Base-by-base conservation (phyloP, 768 basidiomycete species). In the Albatrellus ellisii region DNA sequence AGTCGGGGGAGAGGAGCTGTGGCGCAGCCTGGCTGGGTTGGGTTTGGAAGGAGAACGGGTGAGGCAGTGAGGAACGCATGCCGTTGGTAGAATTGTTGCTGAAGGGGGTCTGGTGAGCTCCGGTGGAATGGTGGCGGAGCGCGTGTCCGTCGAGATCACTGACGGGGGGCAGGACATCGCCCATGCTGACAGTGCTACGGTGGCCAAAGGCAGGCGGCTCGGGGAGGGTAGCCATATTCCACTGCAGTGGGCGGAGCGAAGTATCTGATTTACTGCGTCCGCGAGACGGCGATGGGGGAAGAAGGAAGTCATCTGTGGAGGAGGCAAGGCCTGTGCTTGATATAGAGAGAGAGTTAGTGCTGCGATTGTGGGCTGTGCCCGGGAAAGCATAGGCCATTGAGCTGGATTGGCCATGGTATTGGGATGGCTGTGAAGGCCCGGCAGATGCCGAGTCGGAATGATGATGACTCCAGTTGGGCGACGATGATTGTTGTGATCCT, bases 1-100 rank as follows among this genome's bases (percentile, higher is more conserved):
- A 47, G 44, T 59, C 64, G 10, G 63, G 59, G 9, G 62, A 58
- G 14, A 66, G 57, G 52, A 52, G 65, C 42, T 54, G 47, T 43
- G 41, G 45, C 12, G 50, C 29, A 29, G 26, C 41, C 6, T 28
- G 33, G 37, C 24, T 44, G 34, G 25, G 39, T 5, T 27, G 33
- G 35, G 18, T 42, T 21, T 20, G 46, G 36, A 27, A 46, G 41
- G 38, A 35, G 42, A 51, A 46, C 15, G 49, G 48, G 15, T 40
- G 43, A 25, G 37, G 41, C 14, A 39, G 45, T 31, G 34, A 26
- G 39, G 48, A 27, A 7, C n/a, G 25, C 36, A 20, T 20, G 36
- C 9, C 10, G 36, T 14, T 12, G 14, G 8, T 9, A 20, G 36
- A 22, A 7, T n/a, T 20, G 36, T 25, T 25, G 36, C 14, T n/a